Evolutionary conservation across 106 monocot genomes (phyloP), one percentile per base, ranked within the genome.

Genomic region (Acanthochlamys bracteata): DNA sequence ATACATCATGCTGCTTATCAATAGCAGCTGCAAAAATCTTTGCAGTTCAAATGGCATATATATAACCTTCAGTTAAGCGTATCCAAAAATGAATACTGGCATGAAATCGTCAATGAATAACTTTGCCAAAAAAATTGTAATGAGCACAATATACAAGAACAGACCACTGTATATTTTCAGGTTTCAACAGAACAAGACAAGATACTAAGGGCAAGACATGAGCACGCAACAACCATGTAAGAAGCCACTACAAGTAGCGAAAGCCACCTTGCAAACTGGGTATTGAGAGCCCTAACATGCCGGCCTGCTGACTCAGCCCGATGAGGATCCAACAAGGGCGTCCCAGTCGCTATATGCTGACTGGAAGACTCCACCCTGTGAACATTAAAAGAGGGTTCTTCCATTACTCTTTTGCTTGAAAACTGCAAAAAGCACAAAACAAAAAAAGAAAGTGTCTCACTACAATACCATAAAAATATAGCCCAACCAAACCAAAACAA

Each of bases 271-370:
- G 84, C 84, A 68, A 91, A 96, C 53, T 96, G 95, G 39, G 25
- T 66, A 67, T 96, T 96, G 61, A 96, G 95, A 70, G 95, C 90
- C 69, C 78, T 80, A 57, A 96, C 95, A 61, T 96, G 78, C 61
- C 72, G 78, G 39, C 77, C 69, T 57, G 88, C 74, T 39, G 71
- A 78, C 16, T 84, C 78, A 27, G 78, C 87, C 71, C 80, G 77
- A 52, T 80, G 61, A 22, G 49, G 61, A 75, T 88, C 90, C 42
- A 85, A 61, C 21, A 67, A 39, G 41, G 74, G 73, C 39, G 80
- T 71, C 39, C 60, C 72, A 54, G 64, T 80, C 68, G 70, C 61
- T 58, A 60, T 42, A 70, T 62, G 71, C 51, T 78, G 73, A 83
- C 57, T 63, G 67, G 82, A 84, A 73, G 79, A 72, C 71, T 80